phyloP scores from a whole-genome alignment of 2,329 filamentous ascomycete genomes.

The Ophiostoma himal-ulmi region DNA sequence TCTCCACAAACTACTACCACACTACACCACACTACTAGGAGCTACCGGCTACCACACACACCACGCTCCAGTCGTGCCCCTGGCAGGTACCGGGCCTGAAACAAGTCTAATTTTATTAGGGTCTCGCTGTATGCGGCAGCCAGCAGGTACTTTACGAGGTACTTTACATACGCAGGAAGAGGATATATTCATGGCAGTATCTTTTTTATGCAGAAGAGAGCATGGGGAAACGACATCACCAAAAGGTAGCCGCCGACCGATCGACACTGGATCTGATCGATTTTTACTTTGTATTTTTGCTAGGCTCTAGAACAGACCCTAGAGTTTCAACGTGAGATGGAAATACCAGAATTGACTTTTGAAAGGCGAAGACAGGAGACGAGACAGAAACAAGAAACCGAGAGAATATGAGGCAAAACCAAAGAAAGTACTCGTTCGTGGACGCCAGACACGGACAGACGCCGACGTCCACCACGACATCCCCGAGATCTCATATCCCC shows the following conservation, averaged over 20 bases:
- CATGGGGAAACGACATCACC: background rate
- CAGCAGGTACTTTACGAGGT: background rate
- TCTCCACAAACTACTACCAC: conserved; percentile 9
- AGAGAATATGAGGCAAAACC: background rate
- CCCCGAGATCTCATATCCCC: background rate
- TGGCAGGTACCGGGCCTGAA: conserved; percentile 8
- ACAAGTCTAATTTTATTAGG: conserved; percentile 12
- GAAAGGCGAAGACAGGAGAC: background rate
- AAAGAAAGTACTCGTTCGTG: background rate
- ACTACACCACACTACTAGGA: background rate
- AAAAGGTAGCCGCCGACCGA: background rate
- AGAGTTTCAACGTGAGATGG: background rate
- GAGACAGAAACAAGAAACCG: background rate
- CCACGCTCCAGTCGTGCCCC: background rate
- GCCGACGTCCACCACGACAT: background rate
- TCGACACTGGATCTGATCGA: background rate
- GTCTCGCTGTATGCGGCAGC: conserved; percentile 1
- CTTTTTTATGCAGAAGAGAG: background rate
- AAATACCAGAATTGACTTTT: too few species aligned
- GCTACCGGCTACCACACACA: background rate
- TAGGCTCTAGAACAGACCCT: background rate
- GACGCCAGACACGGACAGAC: background rate
- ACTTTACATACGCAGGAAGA: background rate
- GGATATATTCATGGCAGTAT: background rate
- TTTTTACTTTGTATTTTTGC: too few species aligned